phyloP scores from a whole-genome alignment of 192 early-diverging fungal species.

The Entomortierella parvispora region DNA sequence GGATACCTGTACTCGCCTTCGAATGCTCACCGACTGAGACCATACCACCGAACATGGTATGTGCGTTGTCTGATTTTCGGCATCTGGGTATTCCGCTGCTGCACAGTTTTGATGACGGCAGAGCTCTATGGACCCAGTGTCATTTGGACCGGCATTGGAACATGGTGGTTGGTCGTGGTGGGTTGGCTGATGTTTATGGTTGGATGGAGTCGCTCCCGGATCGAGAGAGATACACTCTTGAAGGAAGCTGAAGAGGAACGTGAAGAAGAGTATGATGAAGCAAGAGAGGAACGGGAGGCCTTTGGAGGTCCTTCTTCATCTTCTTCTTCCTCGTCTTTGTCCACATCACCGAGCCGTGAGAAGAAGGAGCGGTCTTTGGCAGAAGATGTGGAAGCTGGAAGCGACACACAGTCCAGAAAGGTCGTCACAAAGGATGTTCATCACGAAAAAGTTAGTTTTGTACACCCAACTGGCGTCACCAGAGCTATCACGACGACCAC shows the following conservation, averaged over 20 bases:
- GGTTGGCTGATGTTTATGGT: conserved; percentile 52
- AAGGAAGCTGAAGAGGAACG: conserved; percentile 22
- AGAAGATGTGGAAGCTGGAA: too few species aligned
- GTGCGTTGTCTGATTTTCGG: conserved; percentile 49
- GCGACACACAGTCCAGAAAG: too few species aligned
- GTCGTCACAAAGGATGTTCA: too few species aligned
- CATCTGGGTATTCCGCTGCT: conserved; percentile 50
- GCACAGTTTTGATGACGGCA: conserved; percentile 45
- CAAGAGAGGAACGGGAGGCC: not conserved
- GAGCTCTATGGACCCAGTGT: conserved; percentile 48
- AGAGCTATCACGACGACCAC: too few species aligned
- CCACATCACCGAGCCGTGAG: too few species aligned
- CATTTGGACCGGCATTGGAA: conserved; percentile 46
- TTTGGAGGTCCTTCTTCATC: too few species aligned
- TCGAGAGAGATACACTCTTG: conserved; percentile 37
- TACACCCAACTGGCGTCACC: too few species aligned
- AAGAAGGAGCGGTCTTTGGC: too few species aligned
- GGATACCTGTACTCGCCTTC: conserved; percentile 48
- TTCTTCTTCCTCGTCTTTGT: too few species aligned
- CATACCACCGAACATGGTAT: conserved; percentile 51
- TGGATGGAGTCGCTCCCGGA: conserved; percentile 38
- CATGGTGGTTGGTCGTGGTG: conserved; percentile 39
- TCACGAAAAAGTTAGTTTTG: too few species aligned
- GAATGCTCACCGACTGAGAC: conserved; percentile 39
- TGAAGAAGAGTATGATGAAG: not conserved